Conservation (phyloP, 148 eudicot species). For the Selenicereus undatus region DNA sequence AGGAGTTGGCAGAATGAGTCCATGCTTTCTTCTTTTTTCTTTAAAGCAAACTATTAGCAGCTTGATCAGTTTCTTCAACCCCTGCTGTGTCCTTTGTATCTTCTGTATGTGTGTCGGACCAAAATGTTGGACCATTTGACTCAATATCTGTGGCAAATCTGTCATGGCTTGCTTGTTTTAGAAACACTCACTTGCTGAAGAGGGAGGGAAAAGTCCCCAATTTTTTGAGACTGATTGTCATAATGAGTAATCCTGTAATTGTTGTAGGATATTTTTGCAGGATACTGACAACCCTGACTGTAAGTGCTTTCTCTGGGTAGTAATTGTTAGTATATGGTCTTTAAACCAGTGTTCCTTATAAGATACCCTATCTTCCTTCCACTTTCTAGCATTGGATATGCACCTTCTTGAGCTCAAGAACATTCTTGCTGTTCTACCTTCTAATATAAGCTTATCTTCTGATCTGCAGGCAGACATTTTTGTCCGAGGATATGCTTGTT, state of each 20-base stretch:
- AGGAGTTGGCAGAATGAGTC: too few species aligned
- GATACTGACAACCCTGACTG: neutral
- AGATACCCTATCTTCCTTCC: neutral
- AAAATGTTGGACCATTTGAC: neutral
- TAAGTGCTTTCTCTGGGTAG: neutral
- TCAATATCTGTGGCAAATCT: neutral
- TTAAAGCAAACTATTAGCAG: neutral
- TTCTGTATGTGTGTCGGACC: neutral
- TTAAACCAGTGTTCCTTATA: neutral
- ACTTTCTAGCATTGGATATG: neutral
- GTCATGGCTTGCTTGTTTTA: neutral
- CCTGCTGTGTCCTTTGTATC: neutral
- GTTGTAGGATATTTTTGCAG: neutral
- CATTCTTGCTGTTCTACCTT: neutral
- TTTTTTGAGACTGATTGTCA: too few species aligned
- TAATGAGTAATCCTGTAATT: neutral
- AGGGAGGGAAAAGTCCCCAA: too few species aligned
- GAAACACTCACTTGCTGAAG: too few species aligned
- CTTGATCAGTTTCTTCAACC: neutral
- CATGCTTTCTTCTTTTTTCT: neutral
- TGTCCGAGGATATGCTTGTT: constrained; percentile 76
- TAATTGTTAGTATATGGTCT: neutral
- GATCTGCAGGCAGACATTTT: constrained; percentile 69
- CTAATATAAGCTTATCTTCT: constrained; percentile 11
- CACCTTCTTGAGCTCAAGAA: neutral